Conservation (phyloP, 2,329 filamentous ascomycete genomes). For the Orbilia brochopaga region DNA sequence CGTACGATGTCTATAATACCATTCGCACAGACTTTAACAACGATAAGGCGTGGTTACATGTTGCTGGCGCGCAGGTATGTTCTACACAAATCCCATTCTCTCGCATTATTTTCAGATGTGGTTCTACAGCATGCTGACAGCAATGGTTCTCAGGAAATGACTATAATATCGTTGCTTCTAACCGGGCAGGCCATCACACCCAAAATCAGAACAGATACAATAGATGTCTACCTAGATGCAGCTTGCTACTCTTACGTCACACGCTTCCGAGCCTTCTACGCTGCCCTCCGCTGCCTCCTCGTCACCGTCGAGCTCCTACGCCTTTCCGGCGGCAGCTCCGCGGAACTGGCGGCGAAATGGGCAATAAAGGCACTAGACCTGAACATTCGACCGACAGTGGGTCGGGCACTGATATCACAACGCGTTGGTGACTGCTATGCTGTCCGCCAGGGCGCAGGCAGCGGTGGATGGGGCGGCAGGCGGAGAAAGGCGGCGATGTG, state of each 20-base stretch:
- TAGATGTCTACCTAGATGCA: slow-evolving; percentile 86
- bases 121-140: background rate
- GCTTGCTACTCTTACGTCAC: slow-evolving; percentile 92
- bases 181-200: slow-evolving; percentile 73
- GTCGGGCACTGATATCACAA: slow-evolving; percentile 83
- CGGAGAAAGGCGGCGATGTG: slow-evolving; percentile 87
- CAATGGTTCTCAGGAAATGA: slow-evolving; percentile 77
- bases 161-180: slow-evolving; percentile 80
- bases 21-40: slow-evolving; percentile 86
- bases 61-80: slow-evolving; percentile 72
- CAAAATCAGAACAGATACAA: slow-evolving; percentile 77
- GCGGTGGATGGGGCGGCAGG: slow-evolving; percentile 72
- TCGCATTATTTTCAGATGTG: background rate
- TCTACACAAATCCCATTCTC: background rate
- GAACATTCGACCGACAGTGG: slow-evolving; percentile 69
- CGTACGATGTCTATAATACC: slow-evolving; percentile 89
- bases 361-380: slow-evolving; percentile 79
- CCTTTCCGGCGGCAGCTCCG: slow-evolving; percentile 75
- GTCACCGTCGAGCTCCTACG: slow-evolving; percentile 82
- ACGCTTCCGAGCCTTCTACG: slow-evolving; percentile 78
- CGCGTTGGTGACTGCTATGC: slow-evolving; percentile 83
- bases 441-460: slow-evolving; percentile 66
- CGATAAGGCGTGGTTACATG: slow-evolving; percentile 95
- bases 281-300: slow-evolving; percentile 76
- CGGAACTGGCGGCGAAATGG: slow-evolving; percentile 89